Evolutionary conservation across 768 basidiomycete species (phyloP).

Genomic region (Leccinum ochraceum): DNA sequence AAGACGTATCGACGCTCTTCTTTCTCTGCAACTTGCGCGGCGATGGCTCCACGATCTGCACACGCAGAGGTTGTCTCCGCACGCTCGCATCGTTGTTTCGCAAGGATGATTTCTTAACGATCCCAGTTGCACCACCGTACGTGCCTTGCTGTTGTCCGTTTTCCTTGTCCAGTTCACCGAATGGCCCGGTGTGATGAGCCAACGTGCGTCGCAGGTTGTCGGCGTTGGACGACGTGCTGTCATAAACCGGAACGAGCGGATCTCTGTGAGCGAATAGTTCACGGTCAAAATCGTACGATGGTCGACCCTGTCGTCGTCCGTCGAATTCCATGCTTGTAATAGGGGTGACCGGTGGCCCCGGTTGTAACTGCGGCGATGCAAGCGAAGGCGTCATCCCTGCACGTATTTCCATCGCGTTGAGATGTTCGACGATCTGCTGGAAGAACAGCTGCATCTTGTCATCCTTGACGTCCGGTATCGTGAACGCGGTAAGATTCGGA

Average conservation of each 20-base stretch:
- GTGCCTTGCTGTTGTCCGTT: conserved; percentile 35
- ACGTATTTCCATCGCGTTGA: conserved; percentile 69
- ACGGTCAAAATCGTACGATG: conserved; percentile 2
- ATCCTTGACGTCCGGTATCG: conserved; percentile 72
- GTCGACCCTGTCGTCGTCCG: conserved; percentile 15
- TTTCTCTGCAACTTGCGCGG: conserved; percentile 39
- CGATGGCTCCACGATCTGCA: conserved; percentile 56
- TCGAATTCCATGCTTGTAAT: conserved; percentile 22
- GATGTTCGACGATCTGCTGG: conserved; percentile 79
- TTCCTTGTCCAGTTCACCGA: conserved; percentile 55
- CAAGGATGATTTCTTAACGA: conserved; percentile 48
- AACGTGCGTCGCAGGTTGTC: conserved; percentile 4
- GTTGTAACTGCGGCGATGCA: conserved; percentile 18
- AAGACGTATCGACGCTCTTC: conserved; percentile 18
- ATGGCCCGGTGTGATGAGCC: conserved; percentile 8
- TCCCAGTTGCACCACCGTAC: conserved; percentile 7
- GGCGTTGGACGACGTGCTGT: conserved; percentile 13
- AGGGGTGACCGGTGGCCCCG: conserved; percentile 13
- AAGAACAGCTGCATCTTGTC: conserved; percentile 82
- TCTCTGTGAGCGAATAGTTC: conserved; percentile 33
- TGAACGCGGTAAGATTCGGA: conserved; percentile 47
- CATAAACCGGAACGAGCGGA: conserved; percentile 31
- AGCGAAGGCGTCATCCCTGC: conserved; percentile 31
- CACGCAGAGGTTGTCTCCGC: conserved; percentile 32
- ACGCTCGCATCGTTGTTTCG: conserved; percentile 30